These are phyloP conservation scores for Musa acuminata DNA, from an alignment of 176 grass and related monocot species.

Conservation along the genomic window DNA sequence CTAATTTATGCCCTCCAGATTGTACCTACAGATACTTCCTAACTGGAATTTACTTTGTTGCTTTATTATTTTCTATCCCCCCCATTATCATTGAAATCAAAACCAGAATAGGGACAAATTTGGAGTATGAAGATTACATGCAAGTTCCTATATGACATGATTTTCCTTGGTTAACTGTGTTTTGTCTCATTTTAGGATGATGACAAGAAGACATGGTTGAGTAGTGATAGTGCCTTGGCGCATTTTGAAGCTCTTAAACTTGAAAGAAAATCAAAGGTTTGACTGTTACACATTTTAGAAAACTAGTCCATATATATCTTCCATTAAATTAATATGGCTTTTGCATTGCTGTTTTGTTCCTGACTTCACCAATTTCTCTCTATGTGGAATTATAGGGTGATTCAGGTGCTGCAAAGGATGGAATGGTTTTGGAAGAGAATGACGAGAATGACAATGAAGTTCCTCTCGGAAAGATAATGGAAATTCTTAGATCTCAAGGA, in stretches of 20 bases:
- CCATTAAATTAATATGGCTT: neutral
- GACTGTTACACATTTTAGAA: neutral
- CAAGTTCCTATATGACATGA: neutral
- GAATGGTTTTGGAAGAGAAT: slow-evolving; percentile 53
- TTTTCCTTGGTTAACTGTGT: neutral
- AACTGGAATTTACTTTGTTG: too few species aligned
- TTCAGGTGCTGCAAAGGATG: slow-evolving; percentile 33
- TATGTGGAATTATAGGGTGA: slow-evolving; percentile 42
- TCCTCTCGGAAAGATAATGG: slow-evolving; percentile 70
- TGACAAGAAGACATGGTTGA: slow-evolving; percentile 45
- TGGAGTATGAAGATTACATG: too few species aligned
- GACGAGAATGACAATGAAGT: slow-evolving; percentile 86
- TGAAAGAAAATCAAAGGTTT: slow-evolving; percentile 52
- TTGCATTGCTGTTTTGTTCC: slow-evolving; percentile 2
- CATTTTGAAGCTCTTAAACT: slow-evolving; percentile 78
- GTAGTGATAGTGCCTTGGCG: slow-evolving; percentile 52
- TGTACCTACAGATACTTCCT: too few species aligned
- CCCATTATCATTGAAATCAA: too few species aligned
- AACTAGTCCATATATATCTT: neutral
- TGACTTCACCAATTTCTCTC: slow-evolving; percentile 16
- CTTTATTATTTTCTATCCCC: too few species aligned
- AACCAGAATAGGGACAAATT: too few species aligned
- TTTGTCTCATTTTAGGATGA: slow-evolving; percentile 44
- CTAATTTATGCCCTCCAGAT: too few species aligned
- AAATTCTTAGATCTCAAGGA: slow-evolving; percentile 89